Conservation (phyloP, 2,329 filamentous ascomycete species). For the Colletotrichum scovillei region DNA sequence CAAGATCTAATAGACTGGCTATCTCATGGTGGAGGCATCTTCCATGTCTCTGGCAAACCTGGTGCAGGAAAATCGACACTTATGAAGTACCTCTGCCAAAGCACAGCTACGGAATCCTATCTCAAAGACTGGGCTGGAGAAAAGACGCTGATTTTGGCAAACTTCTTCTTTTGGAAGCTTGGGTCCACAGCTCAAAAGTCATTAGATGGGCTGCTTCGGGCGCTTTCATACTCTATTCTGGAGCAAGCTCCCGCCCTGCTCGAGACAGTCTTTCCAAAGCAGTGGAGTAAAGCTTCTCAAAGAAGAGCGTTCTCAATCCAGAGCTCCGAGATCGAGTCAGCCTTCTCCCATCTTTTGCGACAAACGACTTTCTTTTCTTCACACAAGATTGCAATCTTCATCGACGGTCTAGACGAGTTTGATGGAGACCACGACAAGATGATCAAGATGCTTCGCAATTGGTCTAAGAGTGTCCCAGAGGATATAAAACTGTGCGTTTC, state of each 20-base stretch:
- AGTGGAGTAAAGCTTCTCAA: not conserved
- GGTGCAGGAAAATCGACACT: constrained; percentile 20
- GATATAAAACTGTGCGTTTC: not conserved
- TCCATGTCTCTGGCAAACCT: constrained; percentile 12
- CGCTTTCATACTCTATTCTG: not conserved
- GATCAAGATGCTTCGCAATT: not conserved
- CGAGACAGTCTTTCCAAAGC: not conserved
- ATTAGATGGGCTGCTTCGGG: not conserved
- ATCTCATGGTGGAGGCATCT: not conserved
- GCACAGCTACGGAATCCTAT: not conserved
- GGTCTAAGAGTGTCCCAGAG: not conserved
- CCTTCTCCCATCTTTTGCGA: not conserved
- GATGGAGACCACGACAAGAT: constrained; percentile 5
- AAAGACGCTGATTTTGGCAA: constrained; percentile 4
- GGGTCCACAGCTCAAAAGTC: constrained; percentile 1
- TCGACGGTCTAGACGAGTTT: constrained; percentile 22
- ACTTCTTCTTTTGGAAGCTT: constrained; percentile 16
- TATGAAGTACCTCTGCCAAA: constrained; percentile 20
- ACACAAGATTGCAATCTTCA: constrained; percentile 8
- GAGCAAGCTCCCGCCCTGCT: not conserved
- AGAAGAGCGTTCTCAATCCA: not conserved
- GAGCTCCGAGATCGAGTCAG: not conserved
- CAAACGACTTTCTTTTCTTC: not conserved
- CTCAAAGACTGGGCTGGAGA: not conserved
- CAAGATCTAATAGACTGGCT: not conserved